These are phyloP conservation scores for Mrakia blollopis DNA, from an alignment of 768 basidiomycete genomes.

Conservation along the genomic window DNA sequence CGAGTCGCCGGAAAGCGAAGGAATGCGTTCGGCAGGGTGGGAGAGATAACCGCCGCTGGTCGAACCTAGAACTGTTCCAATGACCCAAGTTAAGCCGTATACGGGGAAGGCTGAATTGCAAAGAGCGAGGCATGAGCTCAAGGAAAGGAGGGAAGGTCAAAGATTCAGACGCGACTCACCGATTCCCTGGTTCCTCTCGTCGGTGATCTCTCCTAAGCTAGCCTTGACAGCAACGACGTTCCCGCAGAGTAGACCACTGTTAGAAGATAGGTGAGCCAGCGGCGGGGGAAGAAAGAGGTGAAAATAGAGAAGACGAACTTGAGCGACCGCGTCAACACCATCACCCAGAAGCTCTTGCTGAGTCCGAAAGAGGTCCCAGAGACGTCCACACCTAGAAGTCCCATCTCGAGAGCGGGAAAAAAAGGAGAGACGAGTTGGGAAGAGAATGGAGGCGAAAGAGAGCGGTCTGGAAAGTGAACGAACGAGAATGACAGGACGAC, in stretches of 20 bases:
- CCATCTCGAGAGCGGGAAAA: neutral
- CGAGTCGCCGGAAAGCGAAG: conserved; percentile 17
- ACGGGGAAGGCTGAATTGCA: conserved; percentile 16
- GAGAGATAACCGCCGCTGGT: conserved; percentile 22
- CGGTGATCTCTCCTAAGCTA: conserved; percentile 27
- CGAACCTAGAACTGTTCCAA: conserved; percentile 16
- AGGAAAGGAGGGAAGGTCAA: no score
- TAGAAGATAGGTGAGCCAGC: neutral
- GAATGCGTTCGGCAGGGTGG: conserved; percentile 24
- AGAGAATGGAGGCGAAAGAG: neutral
- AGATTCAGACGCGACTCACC: neutral
- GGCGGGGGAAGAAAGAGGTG: neutral
- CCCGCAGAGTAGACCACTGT: conserved; percentile 6
- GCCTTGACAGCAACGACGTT: conserved; percentile 28
- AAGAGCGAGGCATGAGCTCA: neutral
- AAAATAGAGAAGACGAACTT: neutral
- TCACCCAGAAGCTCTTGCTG: conserved; percentile 16
- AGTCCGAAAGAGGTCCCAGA: conserved; percentile 22
- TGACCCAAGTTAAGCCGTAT: conserved; percentile 17
- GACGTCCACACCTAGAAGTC: conserved; percentile 6
- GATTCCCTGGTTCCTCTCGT: conserved; percentile 22
- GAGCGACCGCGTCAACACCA: conserved; percentile 8
- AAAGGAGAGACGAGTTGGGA: neutral
- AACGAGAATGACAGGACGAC: conserved; percentile 25
- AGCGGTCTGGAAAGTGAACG: neutral